A percentile compares a stretch with the other conserved stretches of the same genome.
These are phyloP conservation scores for Teunomyces pallodes DNA, from an alignment of 805 yeast genomes.

Conservation along the genomic window DNA sequence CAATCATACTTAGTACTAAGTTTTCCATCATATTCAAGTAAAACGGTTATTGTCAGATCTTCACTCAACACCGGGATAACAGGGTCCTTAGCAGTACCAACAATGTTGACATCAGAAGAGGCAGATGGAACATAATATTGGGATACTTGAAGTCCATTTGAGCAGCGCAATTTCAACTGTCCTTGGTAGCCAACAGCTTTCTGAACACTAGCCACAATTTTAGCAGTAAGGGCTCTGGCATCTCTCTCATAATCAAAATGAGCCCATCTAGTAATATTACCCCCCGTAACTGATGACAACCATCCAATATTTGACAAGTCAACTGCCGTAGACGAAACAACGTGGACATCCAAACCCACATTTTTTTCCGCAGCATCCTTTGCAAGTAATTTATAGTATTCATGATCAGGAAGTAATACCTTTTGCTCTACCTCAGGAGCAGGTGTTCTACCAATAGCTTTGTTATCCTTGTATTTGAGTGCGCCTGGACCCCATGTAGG, in stretches of 20 bases:
- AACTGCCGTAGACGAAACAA: conserved; percentile 59
- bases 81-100: conserved; percentile 53
- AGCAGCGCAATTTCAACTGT: conserved; percentile 79
- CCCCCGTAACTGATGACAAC: conserved; percentile 71
- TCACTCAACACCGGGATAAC: conserved; percentile 61
- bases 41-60: conserved; percentile 66
- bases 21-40: conserved; percentile 75
- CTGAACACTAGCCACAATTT: conserved; percentile 51
- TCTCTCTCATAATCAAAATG: conserved; percentile 68
- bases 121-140: conserved; percentile 63
- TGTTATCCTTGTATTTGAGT: conserved; percentile 44
- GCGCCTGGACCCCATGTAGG: conserved; percentile 85
- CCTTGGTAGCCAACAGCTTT: conserved; percentile 72
- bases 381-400: conserved; percentile 59
- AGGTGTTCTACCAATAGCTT: conserved; percentile 38
- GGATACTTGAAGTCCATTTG: conserved; percentile 79
- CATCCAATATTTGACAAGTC: conserved; percentile 74
- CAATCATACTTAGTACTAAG: conserved; percentile 70
- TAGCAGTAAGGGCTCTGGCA: conserved; percentile 60
- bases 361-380: conserved; percentile 53
- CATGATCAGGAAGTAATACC: conserved; percentile 56
- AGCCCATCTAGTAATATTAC: conserved; percentile 61
- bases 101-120: conserved; percentile 19
- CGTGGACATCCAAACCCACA: conserved; percentile 76
- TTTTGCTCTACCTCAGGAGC: conserved; percentile 46